phyloP scores from a whole-genome alignment of 257 asterid species.

The Solanum boliviense region DNA sequence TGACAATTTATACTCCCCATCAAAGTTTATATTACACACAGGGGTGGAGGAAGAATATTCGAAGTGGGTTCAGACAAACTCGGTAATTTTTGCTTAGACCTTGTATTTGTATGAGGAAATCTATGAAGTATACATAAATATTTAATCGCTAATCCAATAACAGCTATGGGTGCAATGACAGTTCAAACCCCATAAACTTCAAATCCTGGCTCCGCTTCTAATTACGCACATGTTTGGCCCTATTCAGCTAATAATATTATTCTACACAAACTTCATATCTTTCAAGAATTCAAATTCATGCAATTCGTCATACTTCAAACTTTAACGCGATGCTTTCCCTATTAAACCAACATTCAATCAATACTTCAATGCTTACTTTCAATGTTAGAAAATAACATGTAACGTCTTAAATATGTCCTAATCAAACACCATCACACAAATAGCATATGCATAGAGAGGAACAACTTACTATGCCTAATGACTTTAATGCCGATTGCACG shows the following conservation, averaged over 20 bases:
- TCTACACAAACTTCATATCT: not conserved
- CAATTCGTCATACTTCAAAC: not conserved
- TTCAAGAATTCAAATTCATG: not conserved
- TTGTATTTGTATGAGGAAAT: not conserved
- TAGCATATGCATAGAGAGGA: not conserved
- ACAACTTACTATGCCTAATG: slow-evolving; percentile 61
- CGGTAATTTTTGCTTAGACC: not conserved
- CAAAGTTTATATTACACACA: not conserved
- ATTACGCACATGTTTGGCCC: not conserved
- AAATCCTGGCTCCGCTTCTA: not conserved
- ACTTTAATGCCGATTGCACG: slow-evolving; percentile 78
- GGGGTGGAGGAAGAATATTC: not conserved
- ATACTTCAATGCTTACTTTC: not conserved
- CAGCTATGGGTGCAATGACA: not conserved
- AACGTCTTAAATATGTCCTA: not conserved
- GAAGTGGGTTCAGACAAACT: not conserved
- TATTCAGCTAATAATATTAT: not conserved
- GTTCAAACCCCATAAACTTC: not conserved
- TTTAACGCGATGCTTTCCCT: not conserved
- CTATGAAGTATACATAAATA: not conserved
- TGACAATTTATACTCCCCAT: not conserved
- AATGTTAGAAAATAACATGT: not conserved
- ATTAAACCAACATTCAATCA: not conserved
- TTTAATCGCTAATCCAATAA: not conserved
- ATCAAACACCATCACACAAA: not conserved